Evolutionary conservation across 495 filamentous ascomycete genomes (phyloP), one percentile per base, ranked within the genome.

Genomic region (Amniculicola lignicola): DNA sequence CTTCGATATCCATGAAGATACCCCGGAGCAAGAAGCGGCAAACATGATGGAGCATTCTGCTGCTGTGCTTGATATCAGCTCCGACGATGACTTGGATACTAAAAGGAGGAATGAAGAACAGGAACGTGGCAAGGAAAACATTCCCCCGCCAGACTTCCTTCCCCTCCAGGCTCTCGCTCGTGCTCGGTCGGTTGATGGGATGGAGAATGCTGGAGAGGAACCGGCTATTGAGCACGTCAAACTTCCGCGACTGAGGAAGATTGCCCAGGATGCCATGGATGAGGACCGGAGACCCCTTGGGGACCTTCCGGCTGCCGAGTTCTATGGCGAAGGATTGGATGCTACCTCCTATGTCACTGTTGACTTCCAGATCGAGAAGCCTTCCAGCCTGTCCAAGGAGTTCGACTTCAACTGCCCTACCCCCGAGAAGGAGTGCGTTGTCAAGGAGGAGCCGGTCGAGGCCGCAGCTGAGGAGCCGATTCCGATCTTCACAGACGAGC

Each of bases 1-100:
- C 73, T 97, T 97, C 68, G 84, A 90, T 36, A 97, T 98, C 69
- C 84, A 98, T 65, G 91, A 96, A 67, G 93, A 98, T 70, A 88
- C 88, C 0, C 80, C 82, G 25, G 87, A 94, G 61, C 88, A 98
- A 61, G 83, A 91, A 63, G 85, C 89, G 70, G 85, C 88, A 47
- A 96, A 94, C 65, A 72, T 95, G 2, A 87, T 97, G 76, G 85
- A 95, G 66, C 92, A 96, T 72, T 87, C 84, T 25, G 89, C 93
- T 18, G 81, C 83, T 63, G 85, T 84, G 0, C 80, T 98, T 0
- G 92, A 97, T 65, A 90, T 98, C 53, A 67, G 64, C 69, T 82
- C 76, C 39, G 84, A 84, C 31, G 67, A 67, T 38, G 63, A 68
- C 28, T 31, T 24, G 21, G 61, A 63, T 14, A 62, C 54, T 37